Percentiles rank a stretch among this genome's conserved stretches.
Evolutionary conservation across 495 filamentous ascomycete genomes (phyloP).

Genomic region (Annulohypoxylon maeteangense): DNA sequence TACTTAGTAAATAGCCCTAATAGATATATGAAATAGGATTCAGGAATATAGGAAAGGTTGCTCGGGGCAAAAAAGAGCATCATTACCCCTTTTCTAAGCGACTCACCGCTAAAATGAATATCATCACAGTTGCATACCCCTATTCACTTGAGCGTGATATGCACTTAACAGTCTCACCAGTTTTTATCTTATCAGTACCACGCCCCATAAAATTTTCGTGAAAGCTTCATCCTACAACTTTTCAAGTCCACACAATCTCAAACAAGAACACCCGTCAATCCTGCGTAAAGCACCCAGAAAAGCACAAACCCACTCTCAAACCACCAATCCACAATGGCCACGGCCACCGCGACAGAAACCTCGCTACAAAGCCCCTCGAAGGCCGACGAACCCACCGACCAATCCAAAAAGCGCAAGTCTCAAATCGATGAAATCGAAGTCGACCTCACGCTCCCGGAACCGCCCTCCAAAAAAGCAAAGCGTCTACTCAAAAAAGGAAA

Average conservation of each 20-base stretch:
- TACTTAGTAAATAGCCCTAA: no score
- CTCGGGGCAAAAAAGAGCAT: not conserved
- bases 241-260: constrained; percentile 5
- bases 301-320: not conserved
- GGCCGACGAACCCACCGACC: not conserved
- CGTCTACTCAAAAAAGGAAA: constrained; percentile 84
- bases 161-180: not conserved
- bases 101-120: not conserved
- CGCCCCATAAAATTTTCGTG: constrained; percentile 47
- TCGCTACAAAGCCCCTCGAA: constrained; percentile 1
- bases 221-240: constrained; percentile 12
- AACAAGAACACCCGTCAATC: not conserved
- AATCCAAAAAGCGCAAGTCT: constrained; percentile 77
- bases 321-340: constrained; percentile 19
- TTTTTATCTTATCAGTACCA: constrained; percentile 46
- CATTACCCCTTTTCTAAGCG: not conserved
- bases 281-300: not conserved
- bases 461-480: constrained; percentile 89
- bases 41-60: no score
- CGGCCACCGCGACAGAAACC: constrained; percentile 13
- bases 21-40: no score
- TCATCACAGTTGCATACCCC: not conserved
- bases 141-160: not conserved
- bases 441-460: constrained; percentile 86
- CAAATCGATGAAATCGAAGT: constrained; percentile 82